phyloP scores from a whole-genome alignment of 441 rosid genomes.

The Hura crepitans region DNA sequence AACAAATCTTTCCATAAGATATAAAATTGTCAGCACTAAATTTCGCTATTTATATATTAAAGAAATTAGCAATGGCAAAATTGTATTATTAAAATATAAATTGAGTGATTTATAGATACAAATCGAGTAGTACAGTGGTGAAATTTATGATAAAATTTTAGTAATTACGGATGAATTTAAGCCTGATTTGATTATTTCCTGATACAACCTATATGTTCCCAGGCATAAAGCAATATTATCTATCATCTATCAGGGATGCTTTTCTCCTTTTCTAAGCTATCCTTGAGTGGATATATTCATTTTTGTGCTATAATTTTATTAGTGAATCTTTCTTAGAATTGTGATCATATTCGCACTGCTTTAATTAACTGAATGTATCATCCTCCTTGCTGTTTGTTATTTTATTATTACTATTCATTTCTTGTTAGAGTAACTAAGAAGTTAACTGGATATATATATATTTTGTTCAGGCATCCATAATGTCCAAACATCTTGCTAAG shows the following conservation, averaged over 20 bases:
- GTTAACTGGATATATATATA: not conserved
- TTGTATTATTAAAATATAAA: too few species aligned
- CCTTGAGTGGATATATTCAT: not conserved
- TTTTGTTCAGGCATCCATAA: conserved; percentile 57
- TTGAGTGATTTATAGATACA: too few species aligned
- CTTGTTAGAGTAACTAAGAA: conserved; percentile 9
- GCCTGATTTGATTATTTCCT: not conserved
- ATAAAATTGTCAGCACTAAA: too few species aligned
- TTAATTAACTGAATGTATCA: not conserved
- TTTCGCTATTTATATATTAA: too few species aligned
- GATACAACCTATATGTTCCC: not conserved
- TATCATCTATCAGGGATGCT: not conserved
- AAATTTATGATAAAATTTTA: not conserved
- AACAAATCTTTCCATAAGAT: too few species aligned
- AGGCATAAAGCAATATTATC: not conserved
- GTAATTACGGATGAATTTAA: not conserved
- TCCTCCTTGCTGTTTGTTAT: not conserved
- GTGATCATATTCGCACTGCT: not conserved
- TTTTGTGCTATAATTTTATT: not conserved
- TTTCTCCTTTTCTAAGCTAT: not conserved
- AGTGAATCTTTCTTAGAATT: not conserved
- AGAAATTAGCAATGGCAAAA: too few species aligned
- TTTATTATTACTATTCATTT: not conserved
- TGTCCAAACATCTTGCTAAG: conserved; percentile 70
- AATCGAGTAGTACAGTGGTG: not conserved